Base-by-base conservation (phyloP, 1,139 yeast species). In the Pichia inconspicua region DNA sequence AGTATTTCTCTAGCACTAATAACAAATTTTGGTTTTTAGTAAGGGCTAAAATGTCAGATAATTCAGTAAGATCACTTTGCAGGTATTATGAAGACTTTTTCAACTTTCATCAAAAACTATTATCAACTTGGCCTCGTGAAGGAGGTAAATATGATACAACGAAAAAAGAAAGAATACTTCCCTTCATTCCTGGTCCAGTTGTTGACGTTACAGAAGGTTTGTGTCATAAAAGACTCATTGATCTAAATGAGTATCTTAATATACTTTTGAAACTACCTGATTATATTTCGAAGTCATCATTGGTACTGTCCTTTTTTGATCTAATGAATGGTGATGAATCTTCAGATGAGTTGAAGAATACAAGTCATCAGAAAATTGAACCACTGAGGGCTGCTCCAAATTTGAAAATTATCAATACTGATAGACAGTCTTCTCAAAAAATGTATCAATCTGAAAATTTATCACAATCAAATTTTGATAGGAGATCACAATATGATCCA, bases 141-240 rank as follows among this genome's bases (percentile, higher is more conserved):
- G 96, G 97, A 5, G 97, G 97, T 6, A 82, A 89, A 57, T 79
- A 80, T 55, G 73, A 77, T 38, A 70, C 72, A 49, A 59, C 60
- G 22, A 78, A 96, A 54, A 58, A 56, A 39, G 75, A 73, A 44
- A 77, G 98, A 55, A 84, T 84, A 38, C 75, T 92, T 52, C 98
- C 99, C 5, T 88, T 85, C 55, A 90, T 94, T 62, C 98, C 98
- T 0, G 98, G 98, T 1, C 99, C 98, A 2, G 75, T 92, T 46
- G 84, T 95, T 43, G 86, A 86, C 62, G 96, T 92, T 45, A 89
- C 90, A 54, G 97, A 90, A 62, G 78, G 84, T 46, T 84, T 90
- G 48, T 85, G 96, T 15, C 82, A 84, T 58, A 84, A 87, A 63
- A 77, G 98, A 59, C 75, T 92, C 56, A 86, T 81, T 36, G 95